Conservation (phyloP, 352 stramenopile species). For the Nothophytophthora sp. region DNA sequence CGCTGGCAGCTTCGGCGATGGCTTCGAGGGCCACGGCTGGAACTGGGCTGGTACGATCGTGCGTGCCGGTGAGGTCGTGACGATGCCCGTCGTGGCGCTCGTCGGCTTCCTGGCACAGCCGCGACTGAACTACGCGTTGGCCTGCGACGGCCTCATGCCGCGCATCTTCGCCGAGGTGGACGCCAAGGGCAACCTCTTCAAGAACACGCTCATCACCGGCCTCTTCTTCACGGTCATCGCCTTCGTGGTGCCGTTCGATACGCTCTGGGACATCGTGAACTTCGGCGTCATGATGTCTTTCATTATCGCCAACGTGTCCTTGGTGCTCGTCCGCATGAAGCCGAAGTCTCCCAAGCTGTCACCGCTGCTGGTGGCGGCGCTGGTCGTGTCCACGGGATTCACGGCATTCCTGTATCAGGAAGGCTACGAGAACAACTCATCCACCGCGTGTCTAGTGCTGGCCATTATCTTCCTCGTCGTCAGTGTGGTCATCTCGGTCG, state of each 20-base stretch:
- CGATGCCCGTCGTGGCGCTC: constrained; percentile 94
- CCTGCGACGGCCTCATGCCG: constrained; percentile 93
- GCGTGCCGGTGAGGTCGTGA: constrained; percentile 68
- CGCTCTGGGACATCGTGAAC: constrained; percentile 86
- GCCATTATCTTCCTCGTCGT: constrained; percentile 46
- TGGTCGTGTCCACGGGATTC: constrained; percentile 38
- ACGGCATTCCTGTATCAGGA: constrained; percentile 61
- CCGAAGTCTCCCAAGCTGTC: constrained; percentile 47
- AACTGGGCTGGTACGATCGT: constrained; percentile 55
- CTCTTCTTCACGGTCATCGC: constrained; percentile 71
- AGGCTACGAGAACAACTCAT: constrained; percentile 46
- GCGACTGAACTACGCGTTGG: constrained; percentile 92
- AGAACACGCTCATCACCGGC: constrained; percentile 72
- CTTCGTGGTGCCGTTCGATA: constrained; percentile 74
- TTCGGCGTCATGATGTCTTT: constrained; percentile 88
- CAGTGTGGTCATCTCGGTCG: constrained; percentile 31
- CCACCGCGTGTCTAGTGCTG: constrained; percentile 35
- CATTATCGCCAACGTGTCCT: constrained; percentile 76
- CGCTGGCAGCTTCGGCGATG: constrained; percentile 44
- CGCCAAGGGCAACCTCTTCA: constrained; percentile 76
- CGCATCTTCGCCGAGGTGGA: constrained; percentile 87
- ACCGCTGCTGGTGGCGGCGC: constrained; percentile 27
- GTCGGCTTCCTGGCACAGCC: constrained; percentile 95
- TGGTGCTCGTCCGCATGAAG: constrained; percentile 63
- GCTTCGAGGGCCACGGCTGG: constrained; percentile 46